Conservation (phyloP, 225 moss, liverwort and hornwort genomes). For the Bryoerythrophyllum caledonicum region DNA sequence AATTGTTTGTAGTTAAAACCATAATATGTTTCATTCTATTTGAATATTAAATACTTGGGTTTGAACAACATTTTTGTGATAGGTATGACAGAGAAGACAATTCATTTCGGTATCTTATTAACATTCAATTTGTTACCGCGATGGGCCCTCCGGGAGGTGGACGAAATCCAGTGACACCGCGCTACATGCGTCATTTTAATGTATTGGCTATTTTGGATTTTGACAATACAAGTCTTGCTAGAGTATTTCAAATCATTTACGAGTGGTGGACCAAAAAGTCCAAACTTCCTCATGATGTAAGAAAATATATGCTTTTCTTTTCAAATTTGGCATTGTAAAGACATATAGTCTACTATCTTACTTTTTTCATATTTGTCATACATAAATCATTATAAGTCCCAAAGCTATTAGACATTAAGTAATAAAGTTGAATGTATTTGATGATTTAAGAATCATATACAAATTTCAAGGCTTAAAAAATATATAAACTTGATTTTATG, state of each 20-base stretch:
- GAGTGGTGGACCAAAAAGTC: conserved; percentile 84
- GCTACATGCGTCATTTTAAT: conserved; percentile 84
- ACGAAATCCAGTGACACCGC: conserved; percentile 67
- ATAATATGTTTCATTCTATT: too few relatives aligned
- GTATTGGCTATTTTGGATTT: conserved; percentile 74
- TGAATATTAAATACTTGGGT: background rate
- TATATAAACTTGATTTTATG: background rate
- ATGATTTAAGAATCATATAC: background rate
- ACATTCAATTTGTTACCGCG: conserved; percentile 81
- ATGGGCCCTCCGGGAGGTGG: conserved; percentile 88
- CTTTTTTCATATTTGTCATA: background rate
- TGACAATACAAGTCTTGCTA: conserved; percentile 57
- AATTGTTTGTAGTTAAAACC: too few relatives aligned
- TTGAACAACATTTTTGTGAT: background rate
- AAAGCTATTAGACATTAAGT: background rate
- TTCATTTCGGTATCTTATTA: conserved; percentile 55
- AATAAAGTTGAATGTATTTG: background rate
- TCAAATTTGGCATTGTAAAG: background rate
- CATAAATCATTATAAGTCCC: too few relatives aligned
- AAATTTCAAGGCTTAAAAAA: rapidly evolving
- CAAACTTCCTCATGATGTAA: conserved; percentile 73
- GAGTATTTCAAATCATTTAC: conserved; percentile 69
- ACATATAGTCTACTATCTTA: background rate
- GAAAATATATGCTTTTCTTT: background rate
- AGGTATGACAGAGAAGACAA: conserved; percentile 91